A percentile compares a stretch with the other conserved stretches of the same genome.
Evolutionary conservation across 306 rosid genomes (phyloP).

Genomic region (Begonia masoniana): DNA sequence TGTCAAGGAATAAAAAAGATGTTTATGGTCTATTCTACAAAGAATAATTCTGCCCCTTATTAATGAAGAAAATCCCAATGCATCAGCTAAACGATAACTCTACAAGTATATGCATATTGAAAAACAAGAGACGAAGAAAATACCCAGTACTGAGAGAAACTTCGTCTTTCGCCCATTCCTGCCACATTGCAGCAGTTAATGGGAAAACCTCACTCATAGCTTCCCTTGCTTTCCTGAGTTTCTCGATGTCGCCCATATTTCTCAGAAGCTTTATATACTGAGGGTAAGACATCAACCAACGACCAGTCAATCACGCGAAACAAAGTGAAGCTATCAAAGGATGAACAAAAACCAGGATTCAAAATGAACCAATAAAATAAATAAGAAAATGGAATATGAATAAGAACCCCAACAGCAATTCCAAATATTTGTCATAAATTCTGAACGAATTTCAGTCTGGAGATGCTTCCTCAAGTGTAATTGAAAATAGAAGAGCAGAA

Average conservation of each 20-base stretch:
- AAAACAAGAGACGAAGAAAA: neutral
- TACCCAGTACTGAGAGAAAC: conserved; percentile 49
- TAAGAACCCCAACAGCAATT: neutral
- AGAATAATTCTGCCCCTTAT: too few species aligned
- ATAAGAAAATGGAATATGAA: neutral
- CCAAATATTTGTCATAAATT: conserved; percentile 1
- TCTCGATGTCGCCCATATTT: conserved; percentile 58
- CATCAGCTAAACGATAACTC: neutral
- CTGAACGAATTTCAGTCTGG: neutral
- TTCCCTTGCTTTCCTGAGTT: conserved; percentile 67
- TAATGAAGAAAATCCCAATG: too few species aligned
- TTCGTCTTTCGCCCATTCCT: conserved; percentile 79
- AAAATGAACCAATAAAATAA: neutral
- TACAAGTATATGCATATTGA: neutral
- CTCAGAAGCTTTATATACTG: conserved; percentile 64
- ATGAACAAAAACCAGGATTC: neutral
- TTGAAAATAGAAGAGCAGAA: neutral
- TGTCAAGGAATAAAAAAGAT: too few species aligned
- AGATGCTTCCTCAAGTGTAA: neutral
- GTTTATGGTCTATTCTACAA: neutral
- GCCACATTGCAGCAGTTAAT: conserved; percentile 71
- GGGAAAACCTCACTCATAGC: conserved; percentile 63
- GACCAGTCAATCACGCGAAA: neutral
- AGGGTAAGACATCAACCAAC: neutral
- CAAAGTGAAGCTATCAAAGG: neutral